These are phyloP conservation scores for Candida rishiriensis DNA, from an alignment of 805 yeast species.

Conservation along the genomic window DNA sequence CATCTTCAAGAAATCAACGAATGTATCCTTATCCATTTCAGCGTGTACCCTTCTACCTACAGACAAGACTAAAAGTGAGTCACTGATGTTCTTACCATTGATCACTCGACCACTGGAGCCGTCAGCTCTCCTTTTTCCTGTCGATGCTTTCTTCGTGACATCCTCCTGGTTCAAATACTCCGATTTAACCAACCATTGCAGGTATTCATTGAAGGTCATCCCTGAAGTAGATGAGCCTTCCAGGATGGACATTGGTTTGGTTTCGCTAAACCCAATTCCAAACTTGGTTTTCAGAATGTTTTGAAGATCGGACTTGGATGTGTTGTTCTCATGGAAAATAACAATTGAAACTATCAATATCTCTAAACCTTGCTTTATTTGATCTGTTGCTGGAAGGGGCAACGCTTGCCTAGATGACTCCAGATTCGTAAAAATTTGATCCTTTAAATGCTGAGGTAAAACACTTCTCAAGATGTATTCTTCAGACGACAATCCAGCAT, in stretches of 20 bases:
- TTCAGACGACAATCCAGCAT: slow-evolving; percentile 6
- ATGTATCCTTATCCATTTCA: slow-evolving; percentile 23
- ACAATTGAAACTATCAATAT: slow-evolving; percentile 23
- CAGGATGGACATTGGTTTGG: slow-evolving; percentile 15
- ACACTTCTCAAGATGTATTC: slow-evolving; percentile 24
- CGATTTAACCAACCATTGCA: slow-evolving; percentile 21
- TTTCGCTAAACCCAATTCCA: slow-evolving; percentile 19
- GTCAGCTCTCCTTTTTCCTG: slow-evolving; percentile 1
- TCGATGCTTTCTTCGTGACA: slow-evolving; percentile 12
- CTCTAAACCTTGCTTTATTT: slow-evolving; percentile 24
- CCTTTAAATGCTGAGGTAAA: slow-evolving; percentile 18
- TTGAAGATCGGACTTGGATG: slow-evolving; percentile 25
- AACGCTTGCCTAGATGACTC: slow-evolving; percentile 12
- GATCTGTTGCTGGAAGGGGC: slow-evolving; percentile 23
- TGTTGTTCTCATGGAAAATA: slow-evolving; percentile 24
- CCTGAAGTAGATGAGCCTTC: not conserved
- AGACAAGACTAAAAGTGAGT: slow-evolving; percentile 19
- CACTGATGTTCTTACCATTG: slow-evolving; percentile 16
- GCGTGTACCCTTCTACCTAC: slow-evolving; percentile 27
- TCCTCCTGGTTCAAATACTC: slow-evolving; percentile 24
- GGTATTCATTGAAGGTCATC: slow-evolving; percentile 18
- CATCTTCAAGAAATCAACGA: slow-evolving; percentile 22
- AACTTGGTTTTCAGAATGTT: slow-evolving; percentile 20
- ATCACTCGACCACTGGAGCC: slow-evolving; percentile 2
- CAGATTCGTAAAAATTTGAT: slow-evolving; percentile 18